Conservation (phyloP, 2,329 filamentous ascomycete genomes). For the Sporothrix globosa region DNA sequence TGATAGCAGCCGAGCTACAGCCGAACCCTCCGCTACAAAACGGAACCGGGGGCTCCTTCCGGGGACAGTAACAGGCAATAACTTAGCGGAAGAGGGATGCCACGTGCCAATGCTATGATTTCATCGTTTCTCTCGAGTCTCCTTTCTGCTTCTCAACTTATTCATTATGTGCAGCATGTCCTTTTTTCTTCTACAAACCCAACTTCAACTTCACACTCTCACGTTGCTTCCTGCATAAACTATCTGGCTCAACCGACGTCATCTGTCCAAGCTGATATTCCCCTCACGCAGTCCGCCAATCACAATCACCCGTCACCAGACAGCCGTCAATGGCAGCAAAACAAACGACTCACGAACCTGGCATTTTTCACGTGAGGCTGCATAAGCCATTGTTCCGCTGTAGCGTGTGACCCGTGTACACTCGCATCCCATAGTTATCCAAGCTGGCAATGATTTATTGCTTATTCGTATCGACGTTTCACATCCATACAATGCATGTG, state of each 20-base stretch:
- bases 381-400: neutral
- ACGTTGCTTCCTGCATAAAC: neutral
- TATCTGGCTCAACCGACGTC: conserved; percentile 25
- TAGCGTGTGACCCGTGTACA: neutral
- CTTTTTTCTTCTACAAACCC: neutral
- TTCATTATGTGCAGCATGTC: too few relatives aligned
- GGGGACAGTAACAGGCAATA: neutral
- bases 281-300: conserved; percentile 12
- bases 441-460: neutral
- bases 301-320: neutral
- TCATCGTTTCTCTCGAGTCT: neutral
- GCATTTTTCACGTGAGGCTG: conserved; percentile 18
- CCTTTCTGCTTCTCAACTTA: too few relatives aligned
- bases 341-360: conserved; percentile 1
- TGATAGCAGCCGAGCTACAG: conserved; percentile 26
- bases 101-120: neutral
- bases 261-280: conserved; percentile 14
- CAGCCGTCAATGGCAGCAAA: conserved; percentile 4
- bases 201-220: neutral
- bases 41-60: conserved; percentile 10
- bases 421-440: neutral
- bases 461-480: neutral
- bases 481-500: neutral
- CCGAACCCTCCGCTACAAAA: conserved; percentile 10
- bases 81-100: conserved; percentile 12